Conservation (phyloP, 768 basidiomycete genomes). For the Lactarius psammicola region DNA sequence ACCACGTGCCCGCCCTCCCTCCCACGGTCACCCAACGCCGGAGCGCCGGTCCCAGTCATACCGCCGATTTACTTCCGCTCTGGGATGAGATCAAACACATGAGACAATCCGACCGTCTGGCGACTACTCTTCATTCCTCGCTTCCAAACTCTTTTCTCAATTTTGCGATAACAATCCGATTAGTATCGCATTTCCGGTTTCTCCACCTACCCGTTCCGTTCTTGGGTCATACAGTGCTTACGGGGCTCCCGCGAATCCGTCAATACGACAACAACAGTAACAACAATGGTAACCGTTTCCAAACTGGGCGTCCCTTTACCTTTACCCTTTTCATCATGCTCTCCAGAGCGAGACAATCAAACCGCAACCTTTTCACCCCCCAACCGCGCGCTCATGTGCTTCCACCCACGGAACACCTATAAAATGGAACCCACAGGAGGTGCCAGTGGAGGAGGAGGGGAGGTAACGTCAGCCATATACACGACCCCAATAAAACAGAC, state of each 20-base stretch:
- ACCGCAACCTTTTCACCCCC: constrained; percentile 30
- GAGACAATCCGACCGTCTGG: constrained; percentile 10
- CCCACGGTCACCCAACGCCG: constrained; percentile 26
- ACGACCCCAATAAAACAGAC: constrained; percentile 8
- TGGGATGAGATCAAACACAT: neutral
- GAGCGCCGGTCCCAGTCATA: constrained; percentile 19
- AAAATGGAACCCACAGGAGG: constrained; percentile 5
- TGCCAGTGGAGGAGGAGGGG: neutral
- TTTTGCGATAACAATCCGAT: constrained; percentile 11
- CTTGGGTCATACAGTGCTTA: constrained; percentile 1
- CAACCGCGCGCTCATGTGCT: constrained; percentile 65
- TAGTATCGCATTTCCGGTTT: neutral
- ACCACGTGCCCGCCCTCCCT: constrained; percentile 19
- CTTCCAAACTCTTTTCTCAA: constrained; percentile 3
- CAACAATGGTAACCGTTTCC: constrained; percentile 1
- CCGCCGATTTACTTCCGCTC: constrained; percentile 22
- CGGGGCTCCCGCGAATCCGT: constrained; percentile 14
- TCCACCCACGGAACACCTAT: constrained; percentile 76
- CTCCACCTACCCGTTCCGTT: constrained; percentile 7
- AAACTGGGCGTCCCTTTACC: constrained; percentile 13
- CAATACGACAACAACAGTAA: constrained; percentile 6
- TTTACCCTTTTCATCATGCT: neutral
- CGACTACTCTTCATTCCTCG: constrained; percentile 7
- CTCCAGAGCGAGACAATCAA: constrained; percentile 3
- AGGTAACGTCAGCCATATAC: constrained; percentile 4